phyloP scores from a whole-genome alignment of 2,329 filamentous ascomycete genomes.

The Beauveria pseudobassiana region DNA sequence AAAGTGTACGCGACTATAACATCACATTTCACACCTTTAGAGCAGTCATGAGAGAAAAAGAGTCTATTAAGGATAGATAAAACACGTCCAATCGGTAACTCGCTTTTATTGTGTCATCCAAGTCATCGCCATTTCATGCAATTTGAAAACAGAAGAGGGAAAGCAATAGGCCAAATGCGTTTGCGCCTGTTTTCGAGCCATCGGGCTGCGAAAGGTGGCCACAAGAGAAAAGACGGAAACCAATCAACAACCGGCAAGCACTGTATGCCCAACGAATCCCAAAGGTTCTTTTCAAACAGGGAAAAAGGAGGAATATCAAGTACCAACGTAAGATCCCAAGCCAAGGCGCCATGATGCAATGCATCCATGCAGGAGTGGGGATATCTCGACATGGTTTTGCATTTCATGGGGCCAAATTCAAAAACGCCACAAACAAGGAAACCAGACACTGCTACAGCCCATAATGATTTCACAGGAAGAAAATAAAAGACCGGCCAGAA shows the following conservation, averaged over 20 bases:
- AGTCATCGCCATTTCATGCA: constrained; percentile 14
- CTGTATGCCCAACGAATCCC: constrained; percentile 8
- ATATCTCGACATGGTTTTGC: background rate
- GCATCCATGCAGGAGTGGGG: background rate
- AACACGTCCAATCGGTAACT: constrained; percentile 10
- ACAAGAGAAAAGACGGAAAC: constrained; percentile 7
- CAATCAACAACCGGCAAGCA: constrained; percentile 10
- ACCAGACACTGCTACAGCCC: background rate
- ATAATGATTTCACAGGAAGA: background rate
- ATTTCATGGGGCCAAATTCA: background rate
- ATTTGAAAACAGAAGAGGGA: constrained; percentile 2
- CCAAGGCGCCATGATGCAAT: background rate
- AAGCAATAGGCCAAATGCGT: background rate
- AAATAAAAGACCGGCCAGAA: background rate
- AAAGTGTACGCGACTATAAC: too few species aligned
- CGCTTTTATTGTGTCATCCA: constrained; percentile 13
- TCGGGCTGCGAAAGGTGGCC: background rate
- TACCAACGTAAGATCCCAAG: background rate
- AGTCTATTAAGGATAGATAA: constrained; percentile 11
- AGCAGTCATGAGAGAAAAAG: background rate
- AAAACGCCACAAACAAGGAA: constrained; percentile 7
- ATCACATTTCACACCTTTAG: too few species aligned
- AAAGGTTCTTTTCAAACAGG: background rate
- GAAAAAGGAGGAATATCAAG: background rate
- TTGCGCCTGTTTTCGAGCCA: constrained; percentile 1